These are phyloP conservation scores for Mikania micrantha DNA, from an alignment of 129 eudicot species.

Conservation along the genomic window DNA sequence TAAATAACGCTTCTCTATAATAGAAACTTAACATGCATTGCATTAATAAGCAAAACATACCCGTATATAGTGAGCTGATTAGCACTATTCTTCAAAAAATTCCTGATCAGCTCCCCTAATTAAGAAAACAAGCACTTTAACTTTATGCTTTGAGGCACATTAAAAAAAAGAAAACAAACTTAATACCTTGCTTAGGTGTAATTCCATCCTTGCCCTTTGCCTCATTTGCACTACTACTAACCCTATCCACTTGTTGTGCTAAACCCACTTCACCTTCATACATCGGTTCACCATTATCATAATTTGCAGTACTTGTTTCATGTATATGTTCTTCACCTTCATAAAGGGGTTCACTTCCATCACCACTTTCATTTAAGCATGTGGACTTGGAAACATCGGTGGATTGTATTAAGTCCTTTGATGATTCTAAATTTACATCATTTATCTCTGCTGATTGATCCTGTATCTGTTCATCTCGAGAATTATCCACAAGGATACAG, in stretches of 20 bases:
- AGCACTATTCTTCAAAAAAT: conserved; percentile 70
- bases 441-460: conserved; percentile 13
- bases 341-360: conserved; percentile 79
- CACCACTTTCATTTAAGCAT: conserved; percentile 43
- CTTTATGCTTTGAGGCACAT: background rate
- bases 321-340: conserved; percentile 88
- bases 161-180: background rate
- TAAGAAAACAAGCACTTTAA: conserved; percentile 20
- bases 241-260: conserved; percentile 58
- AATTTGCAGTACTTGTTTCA: conserved; percentile 40
- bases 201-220: conserved; percentile 34
- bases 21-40: conserved; percentile 1
- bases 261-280: conserved; percentile 92
- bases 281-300: conserved; percentile 68
- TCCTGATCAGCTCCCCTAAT: conserved; percentile 66
- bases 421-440: conserved; percentile 24
- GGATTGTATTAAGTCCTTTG: conserved; percentile 26
- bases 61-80: conserved; percentile 82
- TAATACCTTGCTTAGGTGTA: conserved; percentile 56
- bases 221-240: conserved; percentile 22
- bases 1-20: background rate
- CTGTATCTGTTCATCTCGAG: conserved; percentile 26
- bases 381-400: conserved; percentile 31
- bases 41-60: conserved; percentile 30
- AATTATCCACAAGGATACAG: conserved; percentile 19